Percentiles rank a stretch among this genome's conserved stretches.
These are phyloP conservation scores for Moesziomyces sp. DNA, from an alignment of 1,284 basidiomycete genomes.

Conservation along the genomic window DNA sequence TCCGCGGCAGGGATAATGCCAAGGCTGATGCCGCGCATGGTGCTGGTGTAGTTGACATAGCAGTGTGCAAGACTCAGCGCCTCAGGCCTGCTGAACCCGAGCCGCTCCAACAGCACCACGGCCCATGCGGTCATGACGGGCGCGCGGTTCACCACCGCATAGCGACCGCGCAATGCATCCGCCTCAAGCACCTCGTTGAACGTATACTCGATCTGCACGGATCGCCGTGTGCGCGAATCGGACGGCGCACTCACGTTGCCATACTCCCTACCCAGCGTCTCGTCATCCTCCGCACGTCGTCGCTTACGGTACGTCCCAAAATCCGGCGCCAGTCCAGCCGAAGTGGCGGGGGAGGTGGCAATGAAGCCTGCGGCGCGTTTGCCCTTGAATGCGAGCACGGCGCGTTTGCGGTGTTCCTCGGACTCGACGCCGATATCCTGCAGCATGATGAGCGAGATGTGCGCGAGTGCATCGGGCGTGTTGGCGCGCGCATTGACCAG, in stretches of 20 bases:
- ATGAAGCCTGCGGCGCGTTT: slow-evolving; percentile 46
- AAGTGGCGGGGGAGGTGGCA: slow-evolving; percentile 3
- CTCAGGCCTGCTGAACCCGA: slow-evolving; percentile 87
- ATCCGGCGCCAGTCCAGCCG: slow-evolving; percentile 24
- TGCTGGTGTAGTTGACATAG: slow-evolving; percentile 87
- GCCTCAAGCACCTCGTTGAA: slow-evolving; percentile 58
- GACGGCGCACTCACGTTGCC: slow-evolving; percentile 41
- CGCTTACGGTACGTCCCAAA: slow-evolving; percentile 33
- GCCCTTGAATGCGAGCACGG: slow-evolving; percentile 52
- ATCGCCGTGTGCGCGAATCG: slow-evolving; percentile 14
- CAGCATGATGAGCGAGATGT: slow-evolving; percentile 45
- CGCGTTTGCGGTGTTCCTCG: slow-evolving; percentile 47
- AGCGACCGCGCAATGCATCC: slow-evolving; percentile 69
- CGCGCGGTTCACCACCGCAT: slow-evolving; percentile 83
- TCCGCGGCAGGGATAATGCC: slow-evolving; percentile 34
- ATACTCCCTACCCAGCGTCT: slow-evolving; percentile 48
- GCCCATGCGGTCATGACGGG: slow-evolving; percentile 95
- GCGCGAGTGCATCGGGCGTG: slow-evolving; percentile 33
- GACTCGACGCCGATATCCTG: slow-evolving; percentile 52
- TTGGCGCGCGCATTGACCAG: slow-evolving; percentile 52
- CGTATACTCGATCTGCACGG: slow-evolving; percentile 32
- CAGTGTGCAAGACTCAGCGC: slow-evolving; percentile 89
- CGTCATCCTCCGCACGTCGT: slow-evolving; percentile 39
- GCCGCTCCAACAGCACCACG: slow-evolving; percentile 81
- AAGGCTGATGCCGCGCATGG: slow-evolving; percentile 40